Evolutionary conservation across 306 rosid genomes (phyloP), one percentile per base, ranked within the genome.

Genomic region (Vicia sativa): DNA sequence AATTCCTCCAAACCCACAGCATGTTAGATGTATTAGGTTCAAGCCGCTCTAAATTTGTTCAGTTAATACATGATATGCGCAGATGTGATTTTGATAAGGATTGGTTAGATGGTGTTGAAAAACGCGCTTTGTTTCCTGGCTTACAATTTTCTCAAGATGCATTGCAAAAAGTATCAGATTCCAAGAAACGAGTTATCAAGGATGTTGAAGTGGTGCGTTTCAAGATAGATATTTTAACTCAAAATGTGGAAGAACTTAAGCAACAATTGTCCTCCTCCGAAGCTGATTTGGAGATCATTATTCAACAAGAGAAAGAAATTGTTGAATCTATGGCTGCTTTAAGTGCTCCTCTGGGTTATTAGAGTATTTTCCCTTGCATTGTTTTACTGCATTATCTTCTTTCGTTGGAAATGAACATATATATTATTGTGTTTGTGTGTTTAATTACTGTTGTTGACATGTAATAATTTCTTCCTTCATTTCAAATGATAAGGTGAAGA

Each of bases 1-100:
- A 48, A 31, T 66, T 66, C 60, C 71, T 66, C 35, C 18, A 34
- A 66, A 66, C 19, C 10, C 31, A 66, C 7, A 14, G 53, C 0
- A 23, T 15, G 4, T 46, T 14, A 10, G 53, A 46, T 46, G 53
- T 46, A 4, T 46, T 46, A 31, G 38, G 37, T 2, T 18, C 72
- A 49, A 49, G 23, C 8, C 72, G 50, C 4, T 6, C 21, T 18
- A 35, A 34, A 16, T 67, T 49, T 67, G 13, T 66, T 7, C 29
- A 66, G 59, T 11, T 67, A 50, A 18, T 48, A 48, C 54, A 48
- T 2, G 54, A 48, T 15, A 12, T 16, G 12, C 26, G 12, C 25
- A 7, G 11, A 7, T 48, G 0, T 48, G 1, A 1, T 48, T 48
- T 48, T 48, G 25, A 48, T 16, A 48, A 48, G 3, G 12, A 48